These are phyloP conservation scores for Hyaloscypha variabilis DNA, from an alignment of 495 filamentous ascomycete genomes.

Conservation along the genomic window DNA sequence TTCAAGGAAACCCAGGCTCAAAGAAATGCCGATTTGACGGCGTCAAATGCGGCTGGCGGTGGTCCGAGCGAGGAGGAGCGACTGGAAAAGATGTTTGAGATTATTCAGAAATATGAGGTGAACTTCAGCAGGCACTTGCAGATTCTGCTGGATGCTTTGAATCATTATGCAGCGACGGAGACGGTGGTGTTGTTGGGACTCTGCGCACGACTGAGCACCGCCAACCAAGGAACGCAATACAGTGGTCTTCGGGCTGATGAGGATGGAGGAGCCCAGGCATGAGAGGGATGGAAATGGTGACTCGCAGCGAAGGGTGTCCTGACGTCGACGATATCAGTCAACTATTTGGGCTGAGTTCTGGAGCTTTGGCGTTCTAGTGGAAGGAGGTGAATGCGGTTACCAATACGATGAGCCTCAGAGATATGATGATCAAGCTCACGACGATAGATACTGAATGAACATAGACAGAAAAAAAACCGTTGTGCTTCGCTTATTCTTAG, in stretches of 20 bases:
- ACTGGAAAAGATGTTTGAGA: conserved; percentile 79
- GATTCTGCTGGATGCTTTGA: conserved; percentile 88
- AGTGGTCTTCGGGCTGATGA: conserved; percentile 50
- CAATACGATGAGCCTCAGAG: neutral
- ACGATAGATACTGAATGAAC: no score
- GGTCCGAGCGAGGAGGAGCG: conserved; percentile 53
- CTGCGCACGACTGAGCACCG: conserved; percentile 75
- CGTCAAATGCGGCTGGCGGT: conserved; percentile 36
- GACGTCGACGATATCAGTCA: conserved; percentile 16
- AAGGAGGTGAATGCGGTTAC: neutral
- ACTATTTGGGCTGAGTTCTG: neutral
- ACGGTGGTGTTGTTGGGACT: conserved; percentile 91
- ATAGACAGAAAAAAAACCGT: no score
- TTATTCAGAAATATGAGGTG: conserved; percentile 83
- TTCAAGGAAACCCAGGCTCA: conserved; percentile 40
- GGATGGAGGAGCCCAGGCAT: conserved; percentile 36
- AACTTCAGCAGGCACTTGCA: conserved; percentile 90
- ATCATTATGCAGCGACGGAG: conserved; percentile 96
- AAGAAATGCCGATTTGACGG: conserved; percentile 36
- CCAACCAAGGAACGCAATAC: conserved; percentile 67
- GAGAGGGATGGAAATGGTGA: conserved; percentile 13
- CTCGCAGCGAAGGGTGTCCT: conserved; percentile 2
- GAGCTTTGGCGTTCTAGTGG: neutral
- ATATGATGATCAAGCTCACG: no score
- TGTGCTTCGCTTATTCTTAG: no score